Base-by-base conservation (phyloP, 768 basidiomycete species). In the Sistotremastrum niveocremeum region DNA sequence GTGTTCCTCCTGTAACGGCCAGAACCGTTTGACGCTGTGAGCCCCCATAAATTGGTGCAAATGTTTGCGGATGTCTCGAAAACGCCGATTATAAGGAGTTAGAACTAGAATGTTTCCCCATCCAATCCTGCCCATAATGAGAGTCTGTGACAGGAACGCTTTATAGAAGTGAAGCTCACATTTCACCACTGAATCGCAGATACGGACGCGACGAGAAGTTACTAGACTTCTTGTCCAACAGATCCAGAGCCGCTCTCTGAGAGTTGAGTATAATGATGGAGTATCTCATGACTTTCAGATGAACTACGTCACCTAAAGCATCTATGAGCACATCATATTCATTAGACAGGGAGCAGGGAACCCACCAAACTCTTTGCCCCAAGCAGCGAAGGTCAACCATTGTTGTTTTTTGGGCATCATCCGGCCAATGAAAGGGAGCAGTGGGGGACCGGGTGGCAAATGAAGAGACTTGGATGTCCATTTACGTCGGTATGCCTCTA, bases 161-260 rank as follows among this genome's bases (percentile, higher is more conserved):
- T 41, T 40, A 29, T 30, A 46, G 44, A 35, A 34, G 32, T 20
- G 20, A 20, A 20, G 20, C 20, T 20, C 20, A 20, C 20, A 20
- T 20, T 20, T 50, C 49, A 5, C 39, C 62, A 42, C 63, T 62
- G 65, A 69, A 67, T 0, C 65, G 62, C 29, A 70, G 51, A 10
- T 62, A 58, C 0, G 80, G 79, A 12, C 80, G 74, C 52, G 81
- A 80, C 12, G 79, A 81, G 57, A 80, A 81, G 39, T 73, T 68
- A 30, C 73, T 65, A 49, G 76, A 77, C 54, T 78, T 78, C 61
- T 78, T 79, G 57, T 82, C 77, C 42, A 81, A 65, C 63, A 82
- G 68, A 44, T 79, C 76, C 47, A 63, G n/a, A 62, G 46, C 31
- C 45, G 20, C 20, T 20, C 20, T 20, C 20, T 20, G 20, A 20